Evolutionary conservation across 306 rosid species (phyloP), one percentile per base, ranked within the genome.

Genomic region (Acacia acuminata): DNA sequence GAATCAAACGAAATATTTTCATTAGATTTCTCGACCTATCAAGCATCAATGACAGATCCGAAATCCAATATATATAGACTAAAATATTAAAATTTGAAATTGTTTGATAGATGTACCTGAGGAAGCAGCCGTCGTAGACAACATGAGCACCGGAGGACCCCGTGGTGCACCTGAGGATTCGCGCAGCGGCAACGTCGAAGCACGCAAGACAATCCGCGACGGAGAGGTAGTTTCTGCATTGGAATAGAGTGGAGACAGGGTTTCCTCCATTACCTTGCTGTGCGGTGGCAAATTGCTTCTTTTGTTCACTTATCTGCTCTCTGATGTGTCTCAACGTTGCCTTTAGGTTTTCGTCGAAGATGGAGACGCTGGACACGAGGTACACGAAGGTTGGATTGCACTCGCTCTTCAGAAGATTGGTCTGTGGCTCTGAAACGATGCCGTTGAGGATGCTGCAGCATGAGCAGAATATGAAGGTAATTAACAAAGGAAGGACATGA

Each of bases 61-160:
- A 50, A 50, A 50, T 50, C 56, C 56, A 15, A 16, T 4, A 50
- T 13, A 50, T 4, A 50, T 50, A 50, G 56, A 50, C 60, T 53
- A 53, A 50, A 16, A 16, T 16, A 50, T 16, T 4, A 13, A 50
- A 53, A 50, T 50, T 20, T 55, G 25, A 55, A 20, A 20, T 20
- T 55, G 10, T 20, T 55, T 55, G 16, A 15, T 27, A 64, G 42
- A 14, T 13, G 10, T 77, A 92, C 94, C 97, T 89, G 72, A 92
- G 90, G 83, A 89, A 86, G 87, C 97, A 92, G 5, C 92, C 97
- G 4, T 92, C 91, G n/a, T 89, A 90, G 83, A 90, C 71, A 73
- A 84, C 71, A 8, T 92, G 89, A 20, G 88, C 96, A 8, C 96
- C 96, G 42, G 87, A 87, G 72, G 84, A 50, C 10, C 51, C 51